These are phyloP conservation scores for Gossypium mustelinum DNA, from an alignment of 345 rosid genomes.

Conservation along the genomic window DNA sequence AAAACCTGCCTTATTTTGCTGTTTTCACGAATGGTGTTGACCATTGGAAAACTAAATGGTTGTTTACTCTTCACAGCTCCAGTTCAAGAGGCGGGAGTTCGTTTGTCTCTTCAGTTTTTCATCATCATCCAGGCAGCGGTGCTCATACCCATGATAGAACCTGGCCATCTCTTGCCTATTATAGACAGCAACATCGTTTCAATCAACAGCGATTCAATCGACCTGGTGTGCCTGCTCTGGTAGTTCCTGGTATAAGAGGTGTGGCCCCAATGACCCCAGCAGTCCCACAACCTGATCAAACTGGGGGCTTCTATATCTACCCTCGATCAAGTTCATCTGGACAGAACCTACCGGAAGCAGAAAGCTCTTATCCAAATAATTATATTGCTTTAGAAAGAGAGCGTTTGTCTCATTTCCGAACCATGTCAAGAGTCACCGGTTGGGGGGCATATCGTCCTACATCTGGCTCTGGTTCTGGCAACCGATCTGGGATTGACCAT, in stretches of 20 bases:
- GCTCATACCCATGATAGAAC: constrained; percentile 39
- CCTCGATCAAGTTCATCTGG: constrained; percentile 45
- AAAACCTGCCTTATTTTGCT: not conserved
- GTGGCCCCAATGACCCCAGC: constrained; percentile 28
- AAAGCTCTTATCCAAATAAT: constrained; percentile 18
- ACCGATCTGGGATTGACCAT: constrained; percentile 28
- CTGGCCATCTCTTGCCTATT: constrained; percentile 39
- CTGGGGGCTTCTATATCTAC: constrained; percentile 40
- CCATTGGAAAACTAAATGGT: not conserved
- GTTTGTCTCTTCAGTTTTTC: constrained; percentile 37
- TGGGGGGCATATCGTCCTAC: constrained; percentile 33
- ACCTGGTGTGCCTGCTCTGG: constrained; percentile 35
- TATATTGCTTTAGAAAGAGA: constrained; percentile 38
- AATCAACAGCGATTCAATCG: constrained; percentile 28
- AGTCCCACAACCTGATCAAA: constrained; percentile 36
- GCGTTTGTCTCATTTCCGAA: constrained; percentile 18
- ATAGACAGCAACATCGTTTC: constrained; percentile 37
- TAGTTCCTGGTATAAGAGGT: constrained; percentile 42
- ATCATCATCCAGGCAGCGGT: constrained; percentile 44
- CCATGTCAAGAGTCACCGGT: constrained; percentile 21
- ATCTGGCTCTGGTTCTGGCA: constrained; percentile 24
- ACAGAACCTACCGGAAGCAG: constrained; percentile 38
- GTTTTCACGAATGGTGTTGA: not conserved
- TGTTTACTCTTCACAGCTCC: constrained; percentile 31
- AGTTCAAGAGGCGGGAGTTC: constrained; percentile 44